These are phyloP conservation scores for Penicillium italicum DNA, from an alignment of 2,329 filamentous ascomycete genomes.

Conservation along the genomic window DNA sequence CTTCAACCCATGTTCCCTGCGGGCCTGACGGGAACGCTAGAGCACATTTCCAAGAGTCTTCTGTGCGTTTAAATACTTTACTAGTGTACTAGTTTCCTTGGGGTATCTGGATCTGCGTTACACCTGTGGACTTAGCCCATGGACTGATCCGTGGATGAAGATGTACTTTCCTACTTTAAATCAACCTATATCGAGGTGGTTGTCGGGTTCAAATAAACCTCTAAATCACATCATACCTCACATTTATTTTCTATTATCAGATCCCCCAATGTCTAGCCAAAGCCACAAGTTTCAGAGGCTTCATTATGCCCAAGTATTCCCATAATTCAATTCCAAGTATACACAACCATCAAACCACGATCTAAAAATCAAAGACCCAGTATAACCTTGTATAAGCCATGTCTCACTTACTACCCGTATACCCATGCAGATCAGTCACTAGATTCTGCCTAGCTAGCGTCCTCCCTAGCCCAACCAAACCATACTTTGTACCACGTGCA, in stretches of 20 bases:
- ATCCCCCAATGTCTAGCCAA: neutral
- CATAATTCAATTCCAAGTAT: neutral
- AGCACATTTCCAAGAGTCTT: slow-evolving; percentile 4
- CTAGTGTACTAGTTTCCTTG: slow-evolving; percentile 13
- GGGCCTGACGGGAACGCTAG: slow-evolving; percentile 8
- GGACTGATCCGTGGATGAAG: slow-evolving; percentile 10
- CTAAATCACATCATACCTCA: neutral
- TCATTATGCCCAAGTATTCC: neutral
- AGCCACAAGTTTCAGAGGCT: neutral
- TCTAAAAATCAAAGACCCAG: neutral
- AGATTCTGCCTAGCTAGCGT: neutral
- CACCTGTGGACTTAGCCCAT: neutral
- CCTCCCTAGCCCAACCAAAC: neutral
- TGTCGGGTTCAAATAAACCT: neutral
- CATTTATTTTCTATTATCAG: neutral
- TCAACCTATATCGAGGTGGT: neutral
- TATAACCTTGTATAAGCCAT: neutral
- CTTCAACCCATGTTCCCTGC: slow-evolving; percentile 5
- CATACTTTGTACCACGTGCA: neutral
- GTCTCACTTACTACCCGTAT: neutral
- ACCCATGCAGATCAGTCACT: neutral
- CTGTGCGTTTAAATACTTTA: slow-evolving; percentile 7
- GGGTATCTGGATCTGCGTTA: slow-evolving; percentile 8
- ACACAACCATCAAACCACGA: neutral
- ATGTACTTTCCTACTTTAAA: neutral